These are phyloP conservation scores for Echinosphaeria canescens DNA, from an alignment of 2,329 filamentous ascomycete species.

Conservation along the genomic window DNA sequence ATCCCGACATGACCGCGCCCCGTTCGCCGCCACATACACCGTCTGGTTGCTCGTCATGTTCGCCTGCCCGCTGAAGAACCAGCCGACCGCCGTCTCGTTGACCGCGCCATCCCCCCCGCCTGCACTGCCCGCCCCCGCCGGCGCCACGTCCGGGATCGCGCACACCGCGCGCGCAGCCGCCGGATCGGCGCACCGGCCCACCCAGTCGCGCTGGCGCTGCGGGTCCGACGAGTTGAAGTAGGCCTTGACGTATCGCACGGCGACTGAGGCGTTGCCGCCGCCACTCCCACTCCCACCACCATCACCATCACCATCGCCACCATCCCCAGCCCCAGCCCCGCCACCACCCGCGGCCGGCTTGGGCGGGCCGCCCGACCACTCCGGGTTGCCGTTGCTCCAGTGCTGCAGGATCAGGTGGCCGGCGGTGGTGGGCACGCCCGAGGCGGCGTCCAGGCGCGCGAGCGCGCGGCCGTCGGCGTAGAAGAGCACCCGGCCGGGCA, in stretches of 20 bases:
- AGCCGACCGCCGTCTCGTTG: constrained; percentile 12
- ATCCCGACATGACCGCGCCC: no score
- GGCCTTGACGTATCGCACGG: constrained; percentile 49
- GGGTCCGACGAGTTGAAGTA: constrained; percentile 53
- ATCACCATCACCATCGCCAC: no score
- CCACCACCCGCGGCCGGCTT: constrained; percentile 6
- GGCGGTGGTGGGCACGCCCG: constrained; percentile 31
- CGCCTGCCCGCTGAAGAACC: constrained; percentile 24
- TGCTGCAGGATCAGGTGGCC: constrained; percentile 54
- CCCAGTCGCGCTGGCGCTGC: constrained; percentile 15
- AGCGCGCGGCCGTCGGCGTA: constrained; percentile 42
- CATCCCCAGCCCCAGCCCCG: no score
- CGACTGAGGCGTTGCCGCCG: constrained; percentile 44
- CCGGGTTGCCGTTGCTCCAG: constrained; percentile 54
- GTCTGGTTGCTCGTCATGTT: constrained; percentile 27
- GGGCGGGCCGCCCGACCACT: constrained; percentile 55
- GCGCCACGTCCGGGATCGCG: constrained; percentile 21
- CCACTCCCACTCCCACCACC: no score
- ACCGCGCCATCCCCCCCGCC: constrained; percentile 9
- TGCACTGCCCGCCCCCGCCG: no score
- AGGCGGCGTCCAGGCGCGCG: constrained; percentile 29
- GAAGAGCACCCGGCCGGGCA: constrained; percentile 38
- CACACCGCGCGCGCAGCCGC: constrained; percentile 18
- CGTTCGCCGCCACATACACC: no score
- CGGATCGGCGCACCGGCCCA: constrained; percentile 17